Evolutionary conservation across 768 basidiomycete genomes (phyloP).

Genomic region (Amanita jacksonii): DNA sequence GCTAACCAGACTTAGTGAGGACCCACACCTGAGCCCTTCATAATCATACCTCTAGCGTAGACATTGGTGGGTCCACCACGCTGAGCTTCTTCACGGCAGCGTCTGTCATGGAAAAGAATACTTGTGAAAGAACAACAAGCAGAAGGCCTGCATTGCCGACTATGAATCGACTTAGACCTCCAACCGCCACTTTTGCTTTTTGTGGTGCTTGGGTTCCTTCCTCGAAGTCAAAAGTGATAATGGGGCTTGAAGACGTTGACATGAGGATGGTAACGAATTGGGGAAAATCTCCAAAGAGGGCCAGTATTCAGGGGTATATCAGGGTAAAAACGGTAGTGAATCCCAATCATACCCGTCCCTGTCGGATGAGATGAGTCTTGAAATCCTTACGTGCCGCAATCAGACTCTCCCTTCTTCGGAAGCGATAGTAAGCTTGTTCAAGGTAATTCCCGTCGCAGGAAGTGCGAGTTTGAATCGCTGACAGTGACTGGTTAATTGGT

Average conservation of each 20-base stretch:
- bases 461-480: no score
- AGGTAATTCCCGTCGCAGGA: no score
- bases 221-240: neutral
- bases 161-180: neutral
- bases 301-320: no score
- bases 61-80: neutral
- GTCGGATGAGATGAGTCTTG: no score
- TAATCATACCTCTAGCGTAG: neutral
- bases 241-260: neutral
- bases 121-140: constrained; percentile 3
- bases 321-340: no score
- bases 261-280: neutral
- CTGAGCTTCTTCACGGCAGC: constrained; percentile 1
- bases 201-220: neutral
- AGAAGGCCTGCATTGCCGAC: neutral
- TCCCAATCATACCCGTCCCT: no score
- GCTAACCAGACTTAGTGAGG: neutral
- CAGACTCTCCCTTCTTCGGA: no score
- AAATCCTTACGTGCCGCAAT: no score
- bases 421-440: no score
- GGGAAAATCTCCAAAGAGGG: no score
- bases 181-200: neutral
- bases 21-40: neutral
- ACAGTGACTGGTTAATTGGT: no score
- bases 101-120: constrained; percentile 1